Evolutionary conservation across 2,329 filamentous ascomycete genomes (phyloP), one percentile per base, ranked within the genome.

Genomic region (Anthostomella pinea): DNA sequence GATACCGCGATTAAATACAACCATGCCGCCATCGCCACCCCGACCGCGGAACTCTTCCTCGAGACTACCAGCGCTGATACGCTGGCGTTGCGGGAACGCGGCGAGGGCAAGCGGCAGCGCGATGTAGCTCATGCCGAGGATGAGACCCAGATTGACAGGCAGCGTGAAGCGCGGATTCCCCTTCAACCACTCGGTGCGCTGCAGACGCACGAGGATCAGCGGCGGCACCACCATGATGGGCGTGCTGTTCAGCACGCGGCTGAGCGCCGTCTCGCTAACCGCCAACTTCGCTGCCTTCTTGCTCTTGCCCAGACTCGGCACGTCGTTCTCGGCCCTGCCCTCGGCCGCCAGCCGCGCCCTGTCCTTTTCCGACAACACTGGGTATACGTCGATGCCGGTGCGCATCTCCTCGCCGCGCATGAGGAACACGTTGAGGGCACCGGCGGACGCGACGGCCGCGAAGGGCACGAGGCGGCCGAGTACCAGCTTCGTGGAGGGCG

Each of bases 381-480:
- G 89, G 64, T 84, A 96, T 23, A 98, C 81, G 63, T 97, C 87
- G 57, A 98, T 98, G 34, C 93, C 93, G 43, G 79, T 79, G 56
- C 86, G 78, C 54, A 98, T 97, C 69, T 98, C 93, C 64, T 96
- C 91, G 46, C 88, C 84, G 41, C 93, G 87, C 93, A 98, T 98
- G 37, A 98, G 77, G 66, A 96, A 94, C 17, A 96, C 93, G 65
- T 98, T 98, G 45, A 98, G 74, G 2, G 83, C 88, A 56, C 89
- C 90, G 4, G 93, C 93, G 41, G 81, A 86, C 19, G 91, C 91
- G 8, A 98, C 93, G 9, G 93, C 93, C 1, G 91, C 93, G 59
- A 98, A 98, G 17, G 93, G 93, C 6, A 97, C 90, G 7, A 98
- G 77, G n/a, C 93, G 83, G 36, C 80, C 75, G 3, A 97, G 79